Evolutionary conservation across 352 stramenopile genomes (phyloP).

Genomic region (Phytophthora hibernalis): DNA sequence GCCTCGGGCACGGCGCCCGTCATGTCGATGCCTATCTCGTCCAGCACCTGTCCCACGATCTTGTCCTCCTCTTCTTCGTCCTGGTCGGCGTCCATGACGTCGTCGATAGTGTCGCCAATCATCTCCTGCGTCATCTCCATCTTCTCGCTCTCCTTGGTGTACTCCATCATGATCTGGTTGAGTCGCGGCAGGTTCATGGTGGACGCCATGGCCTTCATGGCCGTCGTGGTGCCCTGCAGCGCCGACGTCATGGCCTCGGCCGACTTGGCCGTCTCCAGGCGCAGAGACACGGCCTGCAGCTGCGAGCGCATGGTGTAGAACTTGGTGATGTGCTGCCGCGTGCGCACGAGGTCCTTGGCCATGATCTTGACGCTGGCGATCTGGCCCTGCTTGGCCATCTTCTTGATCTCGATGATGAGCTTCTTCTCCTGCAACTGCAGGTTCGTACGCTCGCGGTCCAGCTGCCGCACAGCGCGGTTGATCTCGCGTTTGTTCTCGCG

Average conservation of each 20-base stretch:
- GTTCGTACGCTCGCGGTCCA: constrained; percentile 95
- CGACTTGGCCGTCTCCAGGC: constrained; percentile 95
- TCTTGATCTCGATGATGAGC: constrained; percentile 98
- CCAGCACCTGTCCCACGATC: constrained; percentile 97
- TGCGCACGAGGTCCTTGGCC: constrained; percentile 96
- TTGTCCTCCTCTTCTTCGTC: constrained; percentile 97
- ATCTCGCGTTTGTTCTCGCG: constrained; percentile 99
- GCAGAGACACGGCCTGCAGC: constrained; percentile 95
- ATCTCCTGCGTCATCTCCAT: constrained; percentile 99
- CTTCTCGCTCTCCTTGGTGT: constrained; percentile 98
- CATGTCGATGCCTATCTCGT: constrained; percentile 97
- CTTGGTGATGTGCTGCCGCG: constrained; percentile 96
- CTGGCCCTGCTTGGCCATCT: constrained; percentile 96
- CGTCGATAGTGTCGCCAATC: constrained; percentile 97
- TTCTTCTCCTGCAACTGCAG: constrained; percentile 95
- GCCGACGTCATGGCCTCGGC: constrained; percentile 95
- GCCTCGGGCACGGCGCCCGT: constrained; percentile 92
- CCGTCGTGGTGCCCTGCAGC: constrained; percentile 83
- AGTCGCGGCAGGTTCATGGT: constrained; percentile 97
- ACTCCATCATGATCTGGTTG: constrained; percentile 99
- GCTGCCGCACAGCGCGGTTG: constrained; percentile 95
- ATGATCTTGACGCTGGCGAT: constrained; percentile 98
- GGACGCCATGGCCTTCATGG: constrained; percentile 90
- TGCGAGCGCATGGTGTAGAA: constrained; percentile 98
- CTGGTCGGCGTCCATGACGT: constrained; percentile 95